Base-by-base conservation (phyloP, 2,329 filamentous ascomycete species). In the Ceratocystiopsis sp. region DNA sequence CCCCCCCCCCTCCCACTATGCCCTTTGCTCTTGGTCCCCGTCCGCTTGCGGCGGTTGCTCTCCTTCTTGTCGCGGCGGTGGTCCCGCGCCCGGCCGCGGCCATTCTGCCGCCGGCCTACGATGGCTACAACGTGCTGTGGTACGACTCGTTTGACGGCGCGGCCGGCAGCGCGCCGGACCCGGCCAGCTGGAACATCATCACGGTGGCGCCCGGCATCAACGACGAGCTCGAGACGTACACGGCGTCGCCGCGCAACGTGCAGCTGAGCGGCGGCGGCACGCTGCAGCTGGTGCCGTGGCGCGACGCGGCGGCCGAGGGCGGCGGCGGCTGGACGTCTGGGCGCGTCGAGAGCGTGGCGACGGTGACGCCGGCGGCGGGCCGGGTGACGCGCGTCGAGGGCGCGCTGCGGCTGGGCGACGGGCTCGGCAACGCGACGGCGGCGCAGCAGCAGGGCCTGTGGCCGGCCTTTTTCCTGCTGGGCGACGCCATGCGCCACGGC, bases 131-230 rank as follows among this genome's bases (percentile, higher is more conserved):
- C 16, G 52, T 56, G 8, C 38, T 65, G 35, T 72, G 65, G 64
- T 54, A 61, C 6, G 66, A 69, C 19, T 51, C 48, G 19, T 72
- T 71, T 44, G 35, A 43, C 3, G 68, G 68, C 8, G 32, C 41
- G 1, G 49, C 54, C 16, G 61, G 62, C 36, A 46, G 52, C 1
- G 45, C 53, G 1, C 61, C 65, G 6, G 54, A 59, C 52, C 41
- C 48, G 5, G 49, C 21, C 41, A 55, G 55, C 40, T 72, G 68
- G 68, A 59, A 64, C 47, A 42, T 47, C 32, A 65, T 70, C 50
- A 71, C 68, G 42, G 64, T 71, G 52, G 68, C 73, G 48, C 69
- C 79, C 55, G 78, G 76, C 56, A 71, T 78, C 46, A 75, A 75
- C 61, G 61, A 66, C 50, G 70, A 75, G 51, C 50, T 66, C 15